Evolutionary conservation across 208 protist species (phyloP), one percentile per base, ranked within the genome.

Genomic region (Trypanosoma mega): DNA sequence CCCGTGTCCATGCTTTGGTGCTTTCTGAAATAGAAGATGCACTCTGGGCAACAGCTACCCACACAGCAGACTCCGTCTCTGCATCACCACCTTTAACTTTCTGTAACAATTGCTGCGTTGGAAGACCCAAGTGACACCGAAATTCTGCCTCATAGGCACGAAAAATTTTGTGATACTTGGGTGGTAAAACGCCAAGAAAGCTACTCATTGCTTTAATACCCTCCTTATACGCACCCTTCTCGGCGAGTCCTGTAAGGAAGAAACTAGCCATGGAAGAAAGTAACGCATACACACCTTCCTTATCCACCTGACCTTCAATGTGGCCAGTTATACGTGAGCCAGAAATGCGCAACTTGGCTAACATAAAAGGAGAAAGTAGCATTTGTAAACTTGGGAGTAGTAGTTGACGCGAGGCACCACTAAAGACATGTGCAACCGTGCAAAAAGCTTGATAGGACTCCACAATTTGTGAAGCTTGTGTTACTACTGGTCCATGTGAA

Each of bases 351-450:
- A 64, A 20, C 44, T 59, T 64, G 12, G 54, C 34, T 11, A 72
- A 5, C 20, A 72, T 34, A 1, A 37, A 55, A 18, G 46, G 39
- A 30, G 87, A 91, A 20, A 94, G 75, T 50, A 94, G 50, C 67
- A 91, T 90, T 43, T 76, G 66, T 50, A 94, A 48, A 52, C 84
- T 90, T 3, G 87, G 74, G 1, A 87, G 31, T 36, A 89, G 46
- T 50, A 81, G 45, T 18, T 62, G 41, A 20, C 75, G 43, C 3
- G 50, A 68, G 7, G 45, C 23, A 26, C 37, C 41, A 37, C 44
- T 56, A 53, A 85, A 68, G 14, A 72, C 68, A 8, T 56, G 21
- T 2, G 53, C 52, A 37, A 52, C 18, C 41, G 0, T 24, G 31
- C 56, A 72, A 49, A 72, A 72, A 0, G 65, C 26, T 39, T 52